These are phyloP conservation scores for Durusdinium trenchii DNA, from an alignment of 73 alveolate species.

Conservation along the genomic window DNA sequence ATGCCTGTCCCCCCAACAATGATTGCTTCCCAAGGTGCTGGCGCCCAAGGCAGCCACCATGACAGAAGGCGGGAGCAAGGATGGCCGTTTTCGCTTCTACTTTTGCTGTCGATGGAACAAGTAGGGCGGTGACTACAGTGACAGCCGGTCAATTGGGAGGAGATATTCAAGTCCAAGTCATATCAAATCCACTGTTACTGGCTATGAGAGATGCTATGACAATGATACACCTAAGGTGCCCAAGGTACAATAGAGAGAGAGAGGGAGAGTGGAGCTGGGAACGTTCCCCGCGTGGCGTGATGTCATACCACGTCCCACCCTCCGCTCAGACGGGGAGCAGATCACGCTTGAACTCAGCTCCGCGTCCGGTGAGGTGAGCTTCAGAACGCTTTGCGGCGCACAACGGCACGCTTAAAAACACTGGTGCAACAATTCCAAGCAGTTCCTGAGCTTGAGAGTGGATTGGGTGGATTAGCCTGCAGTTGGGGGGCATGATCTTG, in stretches of 20 bases:
- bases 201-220: too few relatives aligned
- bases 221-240: too few relatives aligned
- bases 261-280: too few relatives aligned
- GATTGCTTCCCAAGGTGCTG: conserved; percentile 26
- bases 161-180: too few relatives aligned
- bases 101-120: neutral
- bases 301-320: too few relatives aligned
- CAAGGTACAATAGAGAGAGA: too few relatives aligned
- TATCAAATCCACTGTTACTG: too few relatives aligned
- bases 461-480: neutral
- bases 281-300: too few relatives aligned
- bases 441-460: neutral
- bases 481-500: neutral
- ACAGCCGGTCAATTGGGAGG: too few relatives aligned
- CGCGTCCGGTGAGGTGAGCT: conserved; percentile 27
- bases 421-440: conserved; percentile 31
- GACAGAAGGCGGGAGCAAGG: conserved; percentile 71
- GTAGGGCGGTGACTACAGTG: neutral
- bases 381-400: conserved; percentile 53
- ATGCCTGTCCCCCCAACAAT: neutral
- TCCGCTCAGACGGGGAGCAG: too few relatives aligned
- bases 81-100: neutral
- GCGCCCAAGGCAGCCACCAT: conserved; percentile 73
- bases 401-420: conserved; percentile 50
- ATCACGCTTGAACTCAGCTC: too few relatives aligned